phyloP scores from a whole-genome alignment of 2,329 filamentous ascomycete genomes.

The Aspergillus tamarii region DNA sequence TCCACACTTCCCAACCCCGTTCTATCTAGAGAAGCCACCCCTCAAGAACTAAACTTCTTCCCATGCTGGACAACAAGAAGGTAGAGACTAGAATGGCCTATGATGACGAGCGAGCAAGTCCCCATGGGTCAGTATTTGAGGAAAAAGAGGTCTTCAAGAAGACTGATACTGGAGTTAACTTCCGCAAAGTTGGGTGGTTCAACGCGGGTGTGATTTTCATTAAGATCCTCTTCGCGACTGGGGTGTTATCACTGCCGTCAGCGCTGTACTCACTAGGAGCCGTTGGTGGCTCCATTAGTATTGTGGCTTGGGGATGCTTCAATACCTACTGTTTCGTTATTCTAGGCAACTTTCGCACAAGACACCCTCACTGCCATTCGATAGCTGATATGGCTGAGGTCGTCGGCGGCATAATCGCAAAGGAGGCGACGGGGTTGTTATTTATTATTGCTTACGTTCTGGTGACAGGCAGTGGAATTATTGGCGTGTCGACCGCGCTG shows the following conservation, averaged over 20 bases:
- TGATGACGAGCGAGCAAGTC: background rate
- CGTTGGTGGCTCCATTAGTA: constrained; percentile 51
- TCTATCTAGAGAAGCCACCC: background rate
- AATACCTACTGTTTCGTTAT: constrained; percentile 27
- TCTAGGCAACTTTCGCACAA: constrained; percentile 56
- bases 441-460: constrained; percentile 64
- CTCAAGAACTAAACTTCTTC: background rate
- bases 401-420: constrained; percentile 50
- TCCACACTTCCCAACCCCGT: background rate
- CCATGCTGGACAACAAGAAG: background rate
- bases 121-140: background rate
- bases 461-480: constrained; percentile 59
- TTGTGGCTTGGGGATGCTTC: constrained; percentile 46
- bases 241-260: constrained; percentile 54
- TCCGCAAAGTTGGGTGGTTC: constrained; percentile 53
- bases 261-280: constrained; percentile 54
- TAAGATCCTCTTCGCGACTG: constrained; percentile 53
- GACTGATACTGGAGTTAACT: constrained; percentile 47
- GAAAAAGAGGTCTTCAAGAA: constrained; percentile 50
- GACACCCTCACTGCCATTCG: constrained; percentile 55
- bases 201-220: constrained; percentile 52
- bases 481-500: constrained; percentile 61
- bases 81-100: background rate
- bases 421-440: constrained; percentile 45
- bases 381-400: constrained; percentile 63